Conservation (phyloP, 164 flowering plant genomes). For the Vitis riparia region DNA sequence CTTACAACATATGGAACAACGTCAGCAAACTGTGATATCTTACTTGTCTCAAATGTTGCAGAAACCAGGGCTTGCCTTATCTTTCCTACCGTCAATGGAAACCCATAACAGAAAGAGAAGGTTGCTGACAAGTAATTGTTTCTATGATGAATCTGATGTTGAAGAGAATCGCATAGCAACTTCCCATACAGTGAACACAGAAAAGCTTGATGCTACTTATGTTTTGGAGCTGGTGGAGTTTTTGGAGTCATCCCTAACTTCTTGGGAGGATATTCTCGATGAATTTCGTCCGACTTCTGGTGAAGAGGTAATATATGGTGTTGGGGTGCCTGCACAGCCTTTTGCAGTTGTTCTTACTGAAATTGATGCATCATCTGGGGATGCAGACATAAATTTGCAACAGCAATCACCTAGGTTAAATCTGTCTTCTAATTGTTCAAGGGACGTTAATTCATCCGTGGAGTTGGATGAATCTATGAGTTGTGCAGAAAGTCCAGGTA, state of each 20-base stretch:
- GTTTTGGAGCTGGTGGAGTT: slow-evolving; percentile 32
- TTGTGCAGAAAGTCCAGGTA: slow-evolving; percentile 36
- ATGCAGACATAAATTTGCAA: slow-evolving; percentile 5
- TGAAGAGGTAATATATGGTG: neutral
- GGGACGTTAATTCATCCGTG: slow-evolving; percentile 14
- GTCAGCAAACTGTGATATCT: slow-evolving; percentile 38
- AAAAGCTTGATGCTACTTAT: slow-evolving; percentile 20
- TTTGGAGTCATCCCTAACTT: slow-evolving; percentile 44
- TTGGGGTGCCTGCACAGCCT: slow-evolving; percentile 3
- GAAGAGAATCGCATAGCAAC: slow-evolving; percentile 26
- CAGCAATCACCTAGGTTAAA: slow-evolving; percentile 1
- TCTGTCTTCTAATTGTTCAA: slow-evolving; percentile 1
- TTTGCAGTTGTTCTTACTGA: slow-evolving; percentile 10
- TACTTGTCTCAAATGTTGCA: slow-evolving; percentile 31
- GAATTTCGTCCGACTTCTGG: slow-evolving; percentile 20
- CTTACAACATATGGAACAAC: slow-evolving; percentile 28
- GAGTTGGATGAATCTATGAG: slow-evolving; percentile 44
- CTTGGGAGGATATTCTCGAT: slow-evolving; percentile 48
- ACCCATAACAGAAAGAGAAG: slow-evolving; percentile 55
- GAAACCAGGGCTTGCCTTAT: slow-evolving; percentile 36
- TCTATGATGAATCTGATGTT: slow-evolving; percentile 23
- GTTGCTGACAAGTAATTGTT: slow-evolving; percentile 30
- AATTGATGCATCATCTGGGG: slow-evolving; percentile 8
- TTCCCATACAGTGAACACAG: slow-evolving; percentile 22
- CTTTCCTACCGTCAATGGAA: slow-evolving; percentile 25